Evolutionary conservation across 768 basidiomycete genomes (phyloP), one percentile per base, ranked within the genome.

Genomic region (Leucosporidium yakuticum): DNA sequence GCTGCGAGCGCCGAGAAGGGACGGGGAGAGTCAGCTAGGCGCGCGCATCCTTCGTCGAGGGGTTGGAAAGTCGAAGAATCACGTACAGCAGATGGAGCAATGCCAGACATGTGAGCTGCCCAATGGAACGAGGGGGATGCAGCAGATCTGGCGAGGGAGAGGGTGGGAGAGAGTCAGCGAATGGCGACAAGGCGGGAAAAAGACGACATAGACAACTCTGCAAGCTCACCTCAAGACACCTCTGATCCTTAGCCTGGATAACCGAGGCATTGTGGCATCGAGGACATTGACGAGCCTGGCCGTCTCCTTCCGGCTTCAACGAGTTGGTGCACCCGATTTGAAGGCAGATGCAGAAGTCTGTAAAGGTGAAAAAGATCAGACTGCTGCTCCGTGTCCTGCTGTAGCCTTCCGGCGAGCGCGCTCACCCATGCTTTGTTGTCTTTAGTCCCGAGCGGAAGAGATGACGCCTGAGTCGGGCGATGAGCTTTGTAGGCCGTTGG

Each of bases 21-120:
- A 23, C 36, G 12, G 5, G 34, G 34, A 12, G 12, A 6, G 5
- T 12, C 5, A 36, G 34, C 34, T 5, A 36, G 39, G 39, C 11
- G 21, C n/a, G n/a, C n/a, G n/a, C n/a, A n/a, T n/a, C n/a, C n/a
- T n/a, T n/a, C n/a, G n/a, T n/a, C n/a, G 23, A 32, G 50, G 34
- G 39, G 58, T 29, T 12, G 14, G 50, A 34, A 34, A 21, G n/a
- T 34, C 47, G 58, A 25, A 21, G 27, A 21, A 21, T 1, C 3
- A 49, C 62, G 29, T 12, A 66, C 69, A 63, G 49, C 70, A 71
- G 47, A 67, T 71, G 20, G 55, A 31, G 56, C 70, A 71, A 32
- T 60, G 54, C 63, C 63, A 71, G 20, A 71, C 12, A 44, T 71
- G 70, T 8, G 44, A 23, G 0, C 39, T 34, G 23, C 70, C 66